Conservation (phyloP, 352 stramenopile species). For the Peronospora farinosa region DNA sequence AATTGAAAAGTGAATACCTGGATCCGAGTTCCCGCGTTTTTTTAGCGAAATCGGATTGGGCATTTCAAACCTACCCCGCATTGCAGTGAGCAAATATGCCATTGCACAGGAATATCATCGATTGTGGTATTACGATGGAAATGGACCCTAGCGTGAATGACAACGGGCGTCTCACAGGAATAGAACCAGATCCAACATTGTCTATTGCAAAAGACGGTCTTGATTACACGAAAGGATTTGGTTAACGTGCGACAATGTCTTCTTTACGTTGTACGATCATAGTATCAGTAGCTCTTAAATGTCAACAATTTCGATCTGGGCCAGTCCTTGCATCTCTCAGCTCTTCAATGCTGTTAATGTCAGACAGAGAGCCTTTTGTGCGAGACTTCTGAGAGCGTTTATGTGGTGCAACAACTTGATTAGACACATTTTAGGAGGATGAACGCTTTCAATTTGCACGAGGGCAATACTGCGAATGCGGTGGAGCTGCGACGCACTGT, state of each 20-base stretch:
- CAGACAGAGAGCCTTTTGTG: too few relatives aligned
- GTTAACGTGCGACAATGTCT: slow-evolving; percentile 14
- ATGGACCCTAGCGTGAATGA: too few relatives aligned
- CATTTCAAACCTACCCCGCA: too few relatives aligned
- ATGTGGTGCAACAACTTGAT: slow-evolving; percentile 19
- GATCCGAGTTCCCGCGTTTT: too few relatives aligned
- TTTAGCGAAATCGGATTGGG: too few relatives aligned
- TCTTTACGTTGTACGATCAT: neutral
- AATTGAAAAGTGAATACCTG: too few relatives aligned
- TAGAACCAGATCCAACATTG: slow-evolving; percentile 5
- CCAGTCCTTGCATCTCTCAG: too few relatives aligned
- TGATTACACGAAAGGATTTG: slow-evolving; percentile 21
- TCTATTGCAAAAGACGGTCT: slow-evolving; percentile 18
- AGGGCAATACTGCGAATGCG: slow-evolving; percentile 14
- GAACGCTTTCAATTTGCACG: slow-evolving; percentile 9
- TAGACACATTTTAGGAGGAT: slow-evolving; percentile 20
- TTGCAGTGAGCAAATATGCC: too few relatives aligned
- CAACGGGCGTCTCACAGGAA: neutral
- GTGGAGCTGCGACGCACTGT: slow-evolving; percentile 22
- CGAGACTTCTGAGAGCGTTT: neutral
- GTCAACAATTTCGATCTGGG: neutral
- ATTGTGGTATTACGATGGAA: too few relatives aligned
- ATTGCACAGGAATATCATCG: too few relatives aligned
- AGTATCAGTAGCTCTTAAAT: neutral
- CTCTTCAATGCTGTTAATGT: too few relatives aligned